Conservation (phyloP, 2,329 filamentous ascomycete species). For the Hymenoscyphus fructigenus region DNA sequence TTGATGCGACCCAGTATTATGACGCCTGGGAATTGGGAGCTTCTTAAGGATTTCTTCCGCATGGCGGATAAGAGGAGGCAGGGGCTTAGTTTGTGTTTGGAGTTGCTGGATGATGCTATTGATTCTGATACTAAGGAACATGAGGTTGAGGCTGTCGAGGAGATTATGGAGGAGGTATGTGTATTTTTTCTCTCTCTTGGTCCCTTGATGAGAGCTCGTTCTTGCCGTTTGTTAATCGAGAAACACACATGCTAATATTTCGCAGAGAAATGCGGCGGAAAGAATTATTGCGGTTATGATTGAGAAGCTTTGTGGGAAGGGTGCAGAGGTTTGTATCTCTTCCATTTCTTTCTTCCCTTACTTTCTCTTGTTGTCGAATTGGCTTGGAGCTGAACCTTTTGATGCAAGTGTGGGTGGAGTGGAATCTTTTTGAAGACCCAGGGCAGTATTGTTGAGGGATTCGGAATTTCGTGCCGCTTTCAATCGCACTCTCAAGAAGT, state of each 20-base stretch:
- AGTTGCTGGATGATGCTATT: conserved; percentile 11
- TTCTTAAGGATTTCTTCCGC: conserved; percentile 3
- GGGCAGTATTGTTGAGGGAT: not conserved
- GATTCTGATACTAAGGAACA: not conserved
- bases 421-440: not conserved
- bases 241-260: not conserved
- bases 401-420: conserved; percentile 11
- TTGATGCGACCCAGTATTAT: not conserved
- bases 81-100: conserved; percentile 12
- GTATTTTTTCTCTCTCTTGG: not conserved
- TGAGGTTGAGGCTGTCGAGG: not conserved
- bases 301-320: conserved; percentile 4
- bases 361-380: not conserved
- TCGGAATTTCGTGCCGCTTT: too few relatives aligned
- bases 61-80: conserved; percentile 7
- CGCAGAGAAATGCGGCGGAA: conserved; percentile 4
- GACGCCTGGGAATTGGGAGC: not conserved
- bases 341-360: not conserved
- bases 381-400: not conserved
- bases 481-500: too few relatives aligned
- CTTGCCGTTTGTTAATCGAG: too few relatives aligned
- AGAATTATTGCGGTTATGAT: not conserved
- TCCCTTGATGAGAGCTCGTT: too few relatives aligned
- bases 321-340: conserved; percentile 9
- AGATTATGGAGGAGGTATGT: conserved; percentile 6